Conservation (phyloP, 2,329 filamentous ascomycete species). For the Fusarium duplospermum region DNA sequence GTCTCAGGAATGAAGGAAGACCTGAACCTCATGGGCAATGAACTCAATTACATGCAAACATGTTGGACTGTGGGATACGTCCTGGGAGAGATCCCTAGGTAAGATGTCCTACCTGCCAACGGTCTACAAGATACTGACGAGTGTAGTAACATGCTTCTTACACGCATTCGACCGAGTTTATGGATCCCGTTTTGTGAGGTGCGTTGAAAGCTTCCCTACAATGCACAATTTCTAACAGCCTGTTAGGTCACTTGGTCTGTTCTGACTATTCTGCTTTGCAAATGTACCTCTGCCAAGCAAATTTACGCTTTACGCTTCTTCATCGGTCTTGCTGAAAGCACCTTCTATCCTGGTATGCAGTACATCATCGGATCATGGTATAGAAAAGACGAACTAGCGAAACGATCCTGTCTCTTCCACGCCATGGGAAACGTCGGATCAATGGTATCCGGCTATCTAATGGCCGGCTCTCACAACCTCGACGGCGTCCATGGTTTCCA, state of each 20-base stretch:
- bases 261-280: conserved; percentile 44
- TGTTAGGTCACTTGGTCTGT: conserved; percentile 45
- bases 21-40: conserved; percentile 55
- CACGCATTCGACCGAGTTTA: conserved; percentile 52
- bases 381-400: conserved; percentile 55
- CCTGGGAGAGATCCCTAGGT: conserved; percentile 55
- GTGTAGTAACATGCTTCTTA: conserved; percentile 50
- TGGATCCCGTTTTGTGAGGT: conserved; percentile 54
- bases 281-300: conserved; percentile 49
- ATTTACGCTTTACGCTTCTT: conserved; percentile 57
- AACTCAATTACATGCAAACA: conserved; percentile 63
- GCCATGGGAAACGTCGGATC: conserved; percentile 46
- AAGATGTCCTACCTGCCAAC: accelerated
- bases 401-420: conserved; percentile 57
- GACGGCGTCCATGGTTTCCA: conserved; percentile 57
- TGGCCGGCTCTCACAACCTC: conserved; percentile 54
- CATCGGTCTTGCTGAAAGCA: conserved; percentile 54
- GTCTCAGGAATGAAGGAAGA: conserved; percentile 63
- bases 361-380: conserved; percentile 51
- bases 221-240: not conserved
- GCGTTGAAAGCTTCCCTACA: not conserved
- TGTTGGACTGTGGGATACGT: conserved; percentile 72
- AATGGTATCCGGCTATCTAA: conserved; percentile 48
- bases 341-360: conserved; percentile 52
- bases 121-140: not conserved